Conservation (phyloP, 1,284 basidiomycete species). For the Apiotrichum brassicae region DNA sequence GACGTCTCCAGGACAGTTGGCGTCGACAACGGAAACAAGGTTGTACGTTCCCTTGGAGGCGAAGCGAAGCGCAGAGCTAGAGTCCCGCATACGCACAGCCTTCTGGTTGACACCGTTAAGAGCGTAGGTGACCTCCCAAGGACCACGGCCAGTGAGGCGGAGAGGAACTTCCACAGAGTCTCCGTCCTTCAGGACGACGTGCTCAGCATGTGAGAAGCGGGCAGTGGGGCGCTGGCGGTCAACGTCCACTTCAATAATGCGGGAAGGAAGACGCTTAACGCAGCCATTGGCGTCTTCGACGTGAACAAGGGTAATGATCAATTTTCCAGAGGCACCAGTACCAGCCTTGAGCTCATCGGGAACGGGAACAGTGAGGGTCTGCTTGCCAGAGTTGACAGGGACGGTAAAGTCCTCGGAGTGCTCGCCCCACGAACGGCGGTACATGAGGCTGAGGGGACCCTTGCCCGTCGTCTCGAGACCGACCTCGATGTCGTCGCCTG, state of each 20-base stretch:
- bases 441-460: slow-evolving; percentile 77
- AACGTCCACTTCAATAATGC: slow-evolving; percentile 83
- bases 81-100: slow-evolving; percentile 53
- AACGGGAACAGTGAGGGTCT: slow-evolving; percentile 29
- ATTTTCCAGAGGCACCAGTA: slow-evolving; percentile 30
- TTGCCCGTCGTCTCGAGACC: slow-evolving; percentile 76
- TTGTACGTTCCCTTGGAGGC: slow-evolving; percentile 63
- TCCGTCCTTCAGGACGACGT: slow-evolving; percentile 67
- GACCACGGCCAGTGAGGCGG: slow-evolving; percentile 80
- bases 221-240: slow-evolving; percentile 79
- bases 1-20: slow-evolving; percentile 74
- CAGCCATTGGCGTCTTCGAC: slow-evolving; percentile 87
- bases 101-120: slow-evolving; percentile 52
- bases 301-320: slow-evolving; percentile 50
- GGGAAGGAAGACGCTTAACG: slow-evolving; percentile 66
- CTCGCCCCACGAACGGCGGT: slow-evolving; percentile 62
- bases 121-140: slow-evolving; percentile 76
- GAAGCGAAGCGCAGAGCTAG: slow-evolving; percentile 67
- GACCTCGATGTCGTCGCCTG: slow-evolving; percentile 64
- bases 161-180: slow-evolving; percentile 67
- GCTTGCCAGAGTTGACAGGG: slow-evolving; percentile 56
- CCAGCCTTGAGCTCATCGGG: slow-evolving; percentile 26
- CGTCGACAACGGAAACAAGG: slow-evolving; percentile 61
- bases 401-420: slow-evolving; percentile 54
- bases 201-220: slow-evolving; percentile 59